Percentiles rank a stretch among this genome's conserved stretches.
phyloP scores from a whole-genome alignment of 2,329 filamentous ascomycete genomes.

The Trichoderma arundinaceum region DNA sequence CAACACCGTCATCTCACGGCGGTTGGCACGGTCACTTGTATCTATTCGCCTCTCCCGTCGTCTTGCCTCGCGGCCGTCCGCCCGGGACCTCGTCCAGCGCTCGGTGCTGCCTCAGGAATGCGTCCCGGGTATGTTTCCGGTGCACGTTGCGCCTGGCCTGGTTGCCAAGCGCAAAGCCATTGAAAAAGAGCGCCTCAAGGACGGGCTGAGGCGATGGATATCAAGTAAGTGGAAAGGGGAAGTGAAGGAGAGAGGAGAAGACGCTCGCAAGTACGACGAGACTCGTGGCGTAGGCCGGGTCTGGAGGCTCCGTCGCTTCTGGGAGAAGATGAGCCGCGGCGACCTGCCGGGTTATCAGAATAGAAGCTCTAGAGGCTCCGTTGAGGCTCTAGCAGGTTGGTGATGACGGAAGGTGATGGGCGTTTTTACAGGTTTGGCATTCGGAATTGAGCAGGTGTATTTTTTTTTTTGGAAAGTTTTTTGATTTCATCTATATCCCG shows the following conservation, averaged over 20 bases:
- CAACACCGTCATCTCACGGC: constrained; percentile 68
- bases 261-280: constrained; percentile 56
- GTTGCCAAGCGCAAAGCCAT: constrained; percentile 67
- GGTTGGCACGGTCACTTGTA: constrained; percentile 66
- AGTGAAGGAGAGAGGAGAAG: constrained; percentile 57
- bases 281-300: constrained; percentile 60
- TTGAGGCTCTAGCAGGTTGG: background rate
- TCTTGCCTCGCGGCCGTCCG: constrained; percentile 64
- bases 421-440: background rate
- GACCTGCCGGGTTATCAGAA: constrained; percentile 37
- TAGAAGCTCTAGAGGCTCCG: background rate
- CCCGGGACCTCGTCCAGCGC: constrained; percentile 64
- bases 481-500: background rate
- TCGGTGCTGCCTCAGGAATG: constrained; percentile 70
- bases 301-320: constrained; percentile 67
- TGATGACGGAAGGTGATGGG: background rate
- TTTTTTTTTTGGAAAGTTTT: background rate
- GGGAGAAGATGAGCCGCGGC: constrained; percentile 63
- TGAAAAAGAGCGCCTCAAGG: constrained; percentile 71
- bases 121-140: constrained; percentile 52
- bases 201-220: constrained; percentile 68
- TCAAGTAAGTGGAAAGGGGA: constrained; percentile 62
- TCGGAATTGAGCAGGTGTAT: background rate
- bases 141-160: constrained; percentile 61
- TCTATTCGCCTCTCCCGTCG: constrained; percentile 69